Conservation (phyloP, 331 rosid species). For the Stylosanthes scabra region DNA sequence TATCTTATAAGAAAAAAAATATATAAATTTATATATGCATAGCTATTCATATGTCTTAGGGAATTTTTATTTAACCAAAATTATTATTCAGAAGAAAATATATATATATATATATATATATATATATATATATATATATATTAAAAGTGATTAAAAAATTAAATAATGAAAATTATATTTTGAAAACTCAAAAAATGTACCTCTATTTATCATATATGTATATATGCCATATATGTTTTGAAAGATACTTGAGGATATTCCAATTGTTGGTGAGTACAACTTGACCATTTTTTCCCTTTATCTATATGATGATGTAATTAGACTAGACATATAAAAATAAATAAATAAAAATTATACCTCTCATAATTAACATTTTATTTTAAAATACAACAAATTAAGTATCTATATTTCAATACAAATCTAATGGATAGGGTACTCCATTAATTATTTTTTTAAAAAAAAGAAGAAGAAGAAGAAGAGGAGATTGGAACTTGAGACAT, state of each 20-base stretch:
- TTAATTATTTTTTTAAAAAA: neutral
- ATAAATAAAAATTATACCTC: too few species aligned
- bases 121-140: too few species aligned
- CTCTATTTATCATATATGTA: neutral
- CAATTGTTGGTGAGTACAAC: neutral
- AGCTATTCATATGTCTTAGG: too few species aligned
- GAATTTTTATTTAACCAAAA: too few species aligned
- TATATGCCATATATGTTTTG: neutral
- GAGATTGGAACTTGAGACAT: neutral
- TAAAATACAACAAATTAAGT: neutral
- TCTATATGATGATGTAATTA: too few species aligned
- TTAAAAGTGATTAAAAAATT: too few species aligned
- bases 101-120: too few species aligned
- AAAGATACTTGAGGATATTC: constrained; percentile 31
- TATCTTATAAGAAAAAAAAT: too few species aligned
- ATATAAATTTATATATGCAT: too few species aligned
- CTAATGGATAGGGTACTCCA: neutral
- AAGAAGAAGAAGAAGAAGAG: neutral
- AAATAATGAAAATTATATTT: too few species aligned
- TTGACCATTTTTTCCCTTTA: neutral
- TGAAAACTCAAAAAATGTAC: too few species aligned
- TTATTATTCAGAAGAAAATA: too few species aligned
- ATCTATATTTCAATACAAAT: neutral
- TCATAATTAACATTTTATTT: neutral
- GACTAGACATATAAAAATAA: neutral